Conservation (phyloP, 352 stramenopile species). For the Pythium brachiatum region DNA sequence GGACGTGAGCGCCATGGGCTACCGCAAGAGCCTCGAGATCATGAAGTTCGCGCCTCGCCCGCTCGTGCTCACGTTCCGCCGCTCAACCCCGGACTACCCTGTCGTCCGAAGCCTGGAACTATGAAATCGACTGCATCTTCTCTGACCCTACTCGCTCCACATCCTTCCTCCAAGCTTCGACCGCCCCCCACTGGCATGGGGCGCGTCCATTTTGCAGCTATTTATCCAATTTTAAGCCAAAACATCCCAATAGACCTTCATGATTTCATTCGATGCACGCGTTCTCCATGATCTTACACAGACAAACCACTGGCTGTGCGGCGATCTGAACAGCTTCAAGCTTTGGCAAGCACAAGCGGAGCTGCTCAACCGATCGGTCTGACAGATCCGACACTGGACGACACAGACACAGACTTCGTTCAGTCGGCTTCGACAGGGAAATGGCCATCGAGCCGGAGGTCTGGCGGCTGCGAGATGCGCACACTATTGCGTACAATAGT, state of each 20-base stretch:
- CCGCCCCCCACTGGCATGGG: neutral
- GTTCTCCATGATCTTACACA: neutral
- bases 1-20: conserved; percentile 57
- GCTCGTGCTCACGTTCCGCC: conserved; percentile 69
- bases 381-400: neutral
- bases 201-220: conserved; percentile 5
- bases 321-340: neutral
- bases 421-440: neutral
- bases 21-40: conserved; percentile 51
- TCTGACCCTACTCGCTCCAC: neutral
- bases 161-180: neutral
- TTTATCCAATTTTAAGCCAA: conserved; percentile 8
- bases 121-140: conserved; percentile 25
- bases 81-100: conserved; percentile 26
- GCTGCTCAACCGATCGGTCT: neutral
- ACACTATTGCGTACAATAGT: too few species aligned
- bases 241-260: neutral
- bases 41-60: conserved; percentile 64
- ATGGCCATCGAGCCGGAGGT: neutral
- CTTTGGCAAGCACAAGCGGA: neutral
- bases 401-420: conserved; percentile 7
- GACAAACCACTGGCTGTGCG: neutral
- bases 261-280: neutral
- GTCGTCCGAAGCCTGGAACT: conserved; percentile 45
- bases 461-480: neutral